phyloP scores from a whole-genome alignment of 352 stramenopile genomes.

The Phytophthora tubulina region DNA sequence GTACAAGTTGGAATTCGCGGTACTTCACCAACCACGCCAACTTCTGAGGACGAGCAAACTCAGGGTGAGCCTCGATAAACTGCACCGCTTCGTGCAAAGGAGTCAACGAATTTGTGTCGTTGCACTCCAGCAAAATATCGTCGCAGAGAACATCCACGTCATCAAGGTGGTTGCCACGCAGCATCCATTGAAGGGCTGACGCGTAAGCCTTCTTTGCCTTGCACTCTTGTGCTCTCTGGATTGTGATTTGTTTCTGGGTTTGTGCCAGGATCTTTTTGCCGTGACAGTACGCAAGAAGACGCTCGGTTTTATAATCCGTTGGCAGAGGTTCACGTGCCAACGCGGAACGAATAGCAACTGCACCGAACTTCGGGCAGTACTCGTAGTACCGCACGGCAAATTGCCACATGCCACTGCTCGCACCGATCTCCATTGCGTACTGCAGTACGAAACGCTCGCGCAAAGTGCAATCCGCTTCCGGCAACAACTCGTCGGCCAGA shows the following conservation, averaged over 20 bases:
- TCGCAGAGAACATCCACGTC: constrained; percentile 69
- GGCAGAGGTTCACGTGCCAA: constrained; percentile 59
- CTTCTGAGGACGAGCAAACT: constrained; percentile 58
- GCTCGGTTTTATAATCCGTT: constrained; percentile 70
- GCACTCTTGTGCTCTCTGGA: constrained; percentile 54
- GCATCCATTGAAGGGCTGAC: constrained; percentile 69
- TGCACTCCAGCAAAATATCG: constrained; percentile 61
- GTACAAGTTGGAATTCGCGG: constrained; percentile 72
- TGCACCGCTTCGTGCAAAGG: constrained; percentile 75
- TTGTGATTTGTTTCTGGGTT: constrained; percentile 47
- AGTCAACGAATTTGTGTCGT: constrained; percentile 44
- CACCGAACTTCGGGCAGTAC: constrained; percentile 62
- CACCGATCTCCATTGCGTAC: constrained; percentile 74
- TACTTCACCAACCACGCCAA: constrained; percentile 75
- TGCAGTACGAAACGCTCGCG: constrained; percentile 70
- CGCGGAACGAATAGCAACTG: constrained; percentile 47
- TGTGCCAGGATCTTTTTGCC: constrained; percentile 53
- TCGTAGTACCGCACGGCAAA: constrained; percentile 75
- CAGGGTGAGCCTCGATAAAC: constrained; percentile 63
- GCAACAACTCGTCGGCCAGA: constrained; percentile 50
- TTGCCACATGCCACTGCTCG: constrained; percentile 72
- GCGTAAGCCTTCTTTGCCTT: constrained; percentile 52
- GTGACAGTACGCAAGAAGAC: constrained; percentile 64
- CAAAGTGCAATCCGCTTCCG: constrained; percentile 57
- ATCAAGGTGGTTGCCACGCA: constrained; percentile 67